Conservation (phyloP, 116 monocot genomes). For the Phalaenopsis hybrid region DNA sequence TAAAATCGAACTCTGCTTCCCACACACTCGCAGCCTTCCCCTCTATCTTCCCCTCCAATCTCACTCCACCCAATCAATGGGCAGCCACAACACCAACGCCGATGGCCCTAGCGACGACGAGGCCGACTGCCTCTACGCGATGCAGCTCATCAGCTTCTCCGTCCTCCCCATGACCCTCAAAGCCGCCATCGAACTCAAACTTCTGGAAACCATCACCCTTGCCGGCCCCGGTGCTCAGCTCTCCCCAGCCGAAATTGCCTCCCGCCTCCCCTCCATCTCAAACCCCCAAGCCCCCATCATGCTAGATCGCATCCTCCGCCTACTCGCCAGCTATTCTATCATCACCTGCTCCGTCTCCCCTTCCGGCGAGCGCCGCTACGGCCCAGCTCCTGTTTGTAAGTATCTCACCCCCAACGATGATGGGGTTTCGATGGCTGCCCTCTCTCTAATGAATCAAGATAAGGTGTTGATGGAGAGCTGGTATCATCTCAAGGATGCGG, state of each 20-base stretch:
- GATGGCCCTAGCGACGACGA: too few species aligned
- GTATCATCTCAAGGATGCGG: conserved; percentile 64
- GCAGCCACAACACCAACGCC: too few species aligned
- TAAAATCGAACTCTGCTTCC: neutral
- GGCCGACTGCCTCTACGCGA: too few species aligned
- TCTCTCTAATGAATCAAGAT: conserved; percentile 25
- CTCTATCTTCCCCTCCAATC: neutral
- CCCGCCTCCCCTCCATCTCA: conserved; percentile 8
- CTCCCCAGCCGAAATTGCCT: conserved; percentile 18
- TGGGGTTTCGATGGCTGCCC: neutral
- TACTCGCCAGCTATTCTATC: conserved; percentile 29
- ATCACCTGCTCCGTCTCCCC: conserved; percentile 12
- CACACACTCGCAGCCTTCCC: neutral
- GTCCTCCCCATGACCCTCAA: conserved; percentile 22
- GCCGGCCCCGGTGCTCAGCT: conserved; percentile 19
- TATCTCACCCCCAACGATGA: neutral
- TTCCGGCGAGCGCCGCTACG: neutral
- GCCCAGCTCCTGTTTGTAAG: neutral
- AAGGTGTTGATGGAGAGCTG: conserved; percentile 36
- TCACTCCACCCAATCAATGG: conserved; percentile 10
- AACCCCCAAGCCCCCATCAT: conserved; percentile 24
- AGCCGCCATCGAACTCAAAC: conserved; percentile 29
- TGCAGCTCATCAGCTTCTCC: too few species aligned
- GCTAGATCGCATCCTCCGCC: conserved; percentile 28
- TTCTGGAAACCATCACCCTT: conserved; percentile 22